Percentiles rank a stretch among this genome's conserved stretches.
Conservation (phyloP, 768 basidiomycete genomes). For the Lactarius indigo region DNA sequence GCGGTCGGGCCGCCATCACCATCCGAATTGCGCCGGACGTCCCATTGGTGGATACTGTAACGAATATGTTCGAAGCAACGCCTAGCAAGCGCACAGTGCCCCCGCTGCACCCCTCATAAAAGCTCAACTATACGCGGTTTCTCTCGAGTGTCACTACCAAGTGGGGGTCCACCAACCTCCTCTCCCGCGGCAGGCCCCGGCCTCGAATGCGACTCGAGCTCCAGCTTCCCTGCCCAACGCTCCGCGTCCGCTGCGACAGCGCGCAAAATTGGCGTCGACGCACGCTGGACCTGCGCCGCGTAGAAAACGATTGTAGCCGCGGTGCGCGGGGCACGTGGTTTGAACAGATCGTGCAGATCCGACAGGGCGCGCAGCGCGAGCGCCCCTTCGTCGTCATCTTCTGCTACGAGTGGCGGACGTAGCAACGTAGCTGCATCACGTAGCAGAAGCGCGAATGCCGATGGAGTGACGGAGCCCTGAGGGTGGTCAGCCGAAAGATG, state of each 20-base stretch:
- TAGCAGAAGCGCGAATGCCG: slow-evolving; percentile 51
- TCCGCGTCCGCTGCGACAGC: slow-evolving; percentile 8
- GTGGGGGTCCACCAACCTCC: not conserved
- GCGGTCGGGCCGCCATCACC: not conserved
- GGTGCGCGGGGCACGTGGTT: slow-evolving; percentile 33
- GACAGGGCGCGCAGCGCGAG: slow-evolving; percentile 41
- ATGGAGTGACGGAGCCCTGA: slow-evolving; percentile 35
- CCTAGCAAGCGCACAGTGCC: too few species aligned
- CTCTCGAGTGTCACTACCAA: not conserved
- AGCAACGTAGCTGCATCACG: slow-evolving; percentile 52
- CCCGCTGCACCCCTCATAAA: too few species aligned
- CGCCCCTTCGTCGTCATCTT: slow-evolving; percentile 24
- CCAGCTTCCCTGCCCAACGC: slow-evolving; percentile 14
- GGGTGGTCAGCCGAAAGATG: not conserved
- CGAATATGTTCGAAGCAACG: not conserved
- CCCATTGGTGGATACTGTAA: not conserved
- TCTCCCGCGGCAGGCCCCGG: not conserved
- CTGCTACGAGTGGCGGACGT: slow-evolving; percentile 41
- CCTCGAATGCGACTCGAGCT: not conserved
- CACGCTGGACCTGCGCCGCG: slow-evolving; percentile 46
- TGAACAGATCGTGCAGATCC: slow-evolving; percentile 44
- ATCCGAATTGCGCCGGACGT: not conserved
- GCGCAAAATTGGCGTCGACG: slow-evolving; percentile 1
- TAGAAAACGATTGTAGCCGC: slow-evolving; percentile 68
- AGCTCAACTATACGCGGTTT: slow-evolving; percentile 6